phyloP scores from a whole-genome alignment of 2,329 filamentous ascomycete species.

The Hypocreales sp. region DNA sequence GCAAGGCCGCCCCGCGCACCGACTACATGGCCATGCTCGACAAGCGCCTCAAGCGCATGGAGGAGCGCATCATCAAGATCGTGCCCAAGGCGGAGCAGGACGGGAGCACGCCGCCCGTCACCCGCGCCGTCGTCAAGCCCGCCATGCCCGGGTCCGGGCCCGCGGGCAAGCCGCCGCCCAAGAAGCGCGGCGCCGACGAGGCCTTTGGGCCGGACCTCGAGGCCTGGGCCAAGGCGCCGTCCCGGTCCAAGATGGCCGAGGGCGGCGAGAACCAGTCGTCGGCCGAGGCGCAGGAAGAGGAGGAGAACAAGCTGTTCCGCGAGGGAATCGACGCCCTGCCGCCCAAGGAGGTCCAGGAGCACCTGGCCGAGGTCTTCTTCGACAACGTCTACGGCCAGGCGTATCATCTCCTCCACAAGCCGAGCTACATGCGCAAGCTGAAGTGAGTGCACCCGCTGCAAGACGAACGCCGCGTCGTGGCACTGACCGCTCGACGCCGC shows the following conservation, averaged over 20 bases:
- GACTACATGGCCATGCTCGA: constrained; percentile 99
- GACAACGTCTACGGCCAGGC: constrained; percentile 92
- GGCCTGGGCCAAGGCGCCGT: constrained; percentile 54
- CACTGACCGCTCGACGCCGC: neutral
- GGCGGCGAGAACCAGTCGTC: constrained; percentile 21
- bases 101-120: constrained; percentile 46
- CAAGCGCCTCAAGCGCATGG: constrained; percentile 90
- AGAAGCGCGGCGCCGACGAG: constrained; percentile 74
- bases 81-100: constrained; percentile 77
- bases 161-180: constrained; percentile 31
- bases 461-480: neutral
- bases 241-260: constrained; percentile 33
- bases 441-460: constrained; percentile 31
- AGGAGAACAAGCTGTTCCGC: constrained; percentile 61
- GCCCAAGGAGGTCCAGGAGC: constrained; percentile 75
- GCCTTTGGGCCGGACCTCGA: constrained; percentile 74
- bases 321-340: constrained; percentile 78
- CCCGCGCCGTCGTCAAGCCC: constrained; percentile 74
- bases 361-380: constrained; percentile 88
- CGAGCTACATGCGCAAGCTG: constrained; percentile 85
- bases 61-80: constrained; percentile 91
- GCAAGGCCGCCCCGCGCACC: constrained; percentile 85
- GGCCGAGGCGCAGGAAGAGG: constrained; percentile 45
- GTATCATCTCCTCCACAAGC: constrained; percentile 89
- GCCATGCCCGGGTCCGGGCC: constrained; percentile 42